phyloP scores from a whole-genome alignment of 331 rosid species.

The Malus hybrid region DNA sequence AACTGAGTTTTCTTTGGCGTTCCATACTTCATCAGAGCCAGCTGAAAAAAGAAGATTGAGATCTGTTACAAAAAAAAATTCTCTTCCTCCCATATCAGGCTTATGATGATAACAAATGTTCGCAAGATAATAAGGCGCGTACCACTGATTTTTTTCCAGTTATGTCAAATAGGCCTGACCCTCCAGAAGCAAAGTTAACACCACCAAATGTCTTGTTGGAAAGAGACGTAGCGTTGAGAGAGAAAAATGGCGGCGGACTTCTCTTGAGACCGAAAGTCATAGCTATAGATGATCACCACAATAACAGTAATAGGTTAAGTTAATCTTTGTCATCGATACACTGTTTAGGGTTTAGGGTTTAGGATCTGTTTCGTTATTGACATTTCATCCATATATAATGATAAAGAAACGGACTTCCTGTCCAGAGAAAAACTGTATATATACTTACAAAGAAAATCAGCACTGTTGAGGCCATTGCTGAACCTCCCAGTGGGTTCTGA shows the following conservation, averaged over 20 bases:
- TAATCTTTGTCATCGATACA: too few species aligned
- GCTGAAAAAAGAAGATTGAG: not conserved
- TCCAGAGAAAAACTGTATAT: too few species aligned
- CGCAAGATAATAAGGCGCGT: not conserved
- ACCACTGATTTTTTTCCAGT: slow-evolving; percentile 16
- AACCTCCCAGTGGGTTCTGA: slow-evolving; percentile 23
- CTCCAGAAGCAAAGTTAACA: slow-evolving; percentile 23
- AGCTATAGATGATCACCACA: slow-evolving; percentile 3
- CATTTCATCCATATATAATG: too few species aligned
- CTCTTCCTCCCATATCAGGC: not conserved
- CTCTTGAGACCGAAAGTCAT: slow-evolving; percentile 13
- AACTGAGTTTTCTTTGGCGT: not conserved
- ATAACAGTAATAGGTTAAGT: not conserved
- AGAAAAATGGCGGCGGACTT: slow-evolving; percentile 21
- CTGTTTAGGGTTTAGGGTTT: too few species aligned
- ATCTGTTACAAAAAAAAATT: too few species aligned
- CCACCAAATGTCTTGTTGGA: slow-evolving; percentile 2
- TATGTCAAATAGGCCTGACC: slow-evolving; percentile 13
- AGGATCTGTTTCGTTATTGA: too few species aligned
- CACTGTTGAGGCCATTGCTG: slow-evolving; percentile 25
- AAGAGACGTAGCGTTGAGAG: not conserved
- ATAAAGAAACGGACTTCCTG: too few species aligned
- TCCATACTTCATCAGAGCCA: not conserved
- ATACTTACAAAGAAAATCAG: slow-evolving; percentile 20
- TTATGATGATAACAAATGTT: too few species aligned